phyloP scores from a whole-genome alignment of 1,139 yeast genomes.

The Yamadazyma mexicana region DNA sequence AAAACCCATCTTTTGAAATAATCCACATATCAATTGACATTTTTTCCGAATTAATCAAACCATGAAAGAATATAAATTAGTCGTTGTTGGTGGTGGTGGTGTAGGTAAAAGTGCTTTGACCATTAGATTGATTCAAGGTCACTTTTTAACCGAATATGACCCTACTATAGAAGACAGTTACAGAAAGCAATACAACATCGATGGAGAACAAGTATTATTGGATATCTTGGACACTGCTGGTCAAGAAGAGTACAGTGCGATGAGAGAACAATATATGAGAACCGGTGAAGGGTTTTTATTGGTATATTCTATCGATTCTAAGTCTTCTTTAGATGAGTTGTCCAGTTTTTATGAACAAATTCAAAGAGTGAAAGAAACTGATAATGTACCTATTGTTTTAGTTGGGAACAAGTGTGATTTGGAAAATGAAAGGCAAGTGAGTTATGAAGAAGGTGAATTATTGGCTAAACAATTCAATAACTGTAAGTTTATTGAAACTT shows the following conservation, averaged over 20 bases:
- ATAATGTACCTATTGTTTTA: conserved; percentile 68
- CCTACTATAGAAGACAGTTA: conserved; percentile 92
- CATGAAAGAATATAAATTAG: conserved; percentile 76
- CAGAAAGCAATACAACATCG: conserved; percentile 55
- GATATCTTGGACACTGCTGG: conserved; percentile 97
- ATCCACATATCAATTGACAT: neutral
- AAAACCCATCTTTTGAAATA: too few species aligned
- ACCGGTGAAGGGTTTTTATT: conserved; percentile 89
- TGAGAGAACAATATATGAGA: conserved; percentile 93
- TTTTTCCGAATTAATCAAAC: conserved; percentile 16
- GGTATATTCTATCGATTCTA: conserved; percentile 81
- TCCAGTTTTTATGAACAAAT: conserved; percentile 80
- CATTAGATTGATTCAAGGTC: conserved; percentile 85
- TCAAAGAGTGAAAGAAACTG: conserved; percentile 78
- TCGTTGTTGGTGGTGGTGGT: conserved; percentile 98
- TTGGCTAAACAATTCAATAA: conserved; percentile 71
- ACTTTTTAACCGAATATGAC: conserved; percentile 93
- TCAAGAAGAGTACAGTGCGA: conserved; percentile 94
- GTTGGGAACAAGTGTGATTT: conserved; percentile 68
- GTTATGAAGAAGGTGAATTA: conserved; percentile 77
- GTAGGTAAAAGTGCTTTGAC: conserved; percentile 97
- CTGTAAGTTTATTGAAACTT: conserved; percentile 87
- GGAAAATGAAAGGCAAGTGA: conserved; percentile 74
- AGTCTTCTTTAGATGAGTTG: conserved; percentile 78
- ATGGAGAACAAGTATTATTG: conserved; percentile 50